Conservation (phyloP, 139 green algal species). For the Picochlorum sp. region DNA sequence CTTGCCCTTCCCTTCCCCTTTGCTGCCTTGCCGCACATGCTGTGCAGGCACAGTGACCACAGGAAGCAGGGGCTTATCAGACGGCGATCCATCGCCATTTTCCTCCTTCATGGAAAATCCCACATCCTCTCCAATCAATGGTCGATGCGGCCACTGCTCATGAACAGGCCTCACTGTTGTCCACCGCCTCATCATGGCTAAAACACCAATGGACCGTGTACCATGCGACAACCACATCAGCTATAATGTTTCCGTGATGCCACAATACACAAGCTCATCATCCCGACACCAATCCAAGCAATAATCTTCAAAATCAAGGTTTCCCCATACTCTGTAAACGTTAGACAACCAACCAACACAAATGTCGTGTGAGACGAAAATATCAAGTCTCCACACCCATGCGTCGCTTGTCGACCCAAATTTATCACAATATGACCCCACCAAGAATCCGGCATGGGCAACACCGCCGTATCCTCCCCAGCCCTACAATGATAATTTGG, state of each 20-base stretch:
- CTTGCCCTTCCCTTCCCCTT: neutral
- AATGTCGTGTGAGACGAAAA: conserved; percentile 86
- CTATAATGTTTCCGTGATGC: conserved; percentile 87
- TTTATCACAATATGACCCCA: conserved; percentile 62
- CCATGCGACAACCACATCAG: conserved; percentile 67
- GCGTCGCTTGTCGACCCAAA: conserved; percentile 46
- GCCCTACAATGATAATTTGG: conserved; percentile 80
- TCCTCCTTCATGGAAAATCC: conserved; percentile 7
- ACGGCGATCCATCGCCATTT: conserved; percentile 8
- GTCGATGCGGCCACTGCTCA: conserved; percentile 30
- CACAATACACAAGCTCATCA: conserved; percentile 72
- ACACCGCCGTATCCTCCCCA: conserved; percentile 39
- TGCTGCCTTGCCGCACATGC: conserved; percentile 18
- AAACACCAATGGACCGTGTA: conserved; percentile 86
- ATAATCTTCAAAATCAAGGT: conserved; percentile 34
- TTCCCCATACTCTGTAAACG: conserved; percentile 73
- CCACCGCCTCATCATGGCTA: conserved; percentile 62
- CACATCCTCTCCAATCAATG: conserved; percentile 20
- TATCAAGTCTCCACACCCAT: conserved; percentile 86
- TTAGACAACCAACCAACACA: conserved; percentile 55
- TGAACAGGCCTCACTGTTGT: conserved; percentile 53
- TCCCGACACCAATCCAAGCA: conserved; percentile 38
- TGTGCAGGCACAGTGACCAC: conserved; percentile 4
- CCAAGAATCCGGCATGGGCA: conserved; percentile 57
- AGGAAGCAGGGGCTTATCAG: conserved; percentile 19